Percentiles rank a stretch among this genome's conserved stretches.
phyloP scores from a whole-genome alignment of 352 stramenopile species.

The Pythium graminicola region DNA sequence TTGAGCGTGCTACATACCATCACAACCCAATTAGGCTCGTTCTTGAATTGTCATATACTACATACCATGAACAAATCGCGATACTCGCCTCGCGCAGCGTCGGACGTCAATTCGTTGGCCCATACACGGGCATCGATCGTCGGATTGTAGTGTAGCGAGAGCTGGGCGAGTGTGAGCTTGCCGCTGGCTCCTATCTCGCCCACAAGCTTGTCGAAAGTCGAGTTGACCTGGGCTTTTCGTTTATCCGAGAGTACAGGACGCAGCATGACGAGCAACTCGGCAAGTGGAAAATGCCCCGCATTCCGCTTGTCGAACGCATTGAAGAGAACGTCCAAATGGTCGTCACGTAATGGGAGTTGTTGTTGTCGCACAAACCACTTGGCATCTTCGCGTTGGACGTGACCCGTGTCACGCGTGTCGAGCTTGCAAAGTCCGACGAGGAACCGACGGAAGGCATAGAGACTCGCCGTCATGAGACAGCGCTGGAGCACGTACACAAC shows the following conservation, averaged over 20 bases:
- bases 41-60: not conserved
- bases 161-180: conserved; percentile 35
- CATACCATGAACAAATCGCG: conserved; percentile 40
- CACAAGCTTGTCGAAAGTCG: conserved; percentile 39
- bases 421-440: conserved; percentile 33
- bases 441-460: conserved; percentile 57
- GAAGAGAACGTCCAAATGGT: conserved; percentile 70
- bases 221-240: conserved; percentile 35
- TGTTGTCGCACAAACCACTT: conserved; percentile 56
- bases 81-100: conserved; percentile 37
- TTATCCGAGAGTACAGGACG: conserved; percentile 29
- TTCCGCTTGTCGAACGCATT: conserved; percentile 64
- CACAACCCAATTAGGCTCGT: not conserved
- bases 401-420: conserved; percentile 41
- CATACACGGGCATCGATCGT: conserved; percentile 54
- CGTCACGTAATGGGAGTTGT: conserved; percentile 52
- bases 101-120: conserved; percentile 28
- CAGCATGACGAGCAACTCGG: conserved; percentile 36
- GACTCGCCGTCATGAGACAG: conserved; percentile 44
- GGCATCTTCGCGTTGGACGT: conserved; percentile 58
- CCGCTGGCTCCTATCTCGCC: conserved; percentile 13
- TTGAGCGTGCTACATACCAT: not conserved
- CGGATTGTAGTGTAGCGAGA: conserved; percentile 48
- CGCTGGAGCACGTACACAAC: conserved; percentile 47
- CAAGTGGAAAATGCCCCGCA: conserved; percentile 49